These are phyloP conservation scores for Curvularia spicifera DNA, from an alignment of 2,329 filamentous ascomycete genomes.

Conservation along the genomic window DNA sequence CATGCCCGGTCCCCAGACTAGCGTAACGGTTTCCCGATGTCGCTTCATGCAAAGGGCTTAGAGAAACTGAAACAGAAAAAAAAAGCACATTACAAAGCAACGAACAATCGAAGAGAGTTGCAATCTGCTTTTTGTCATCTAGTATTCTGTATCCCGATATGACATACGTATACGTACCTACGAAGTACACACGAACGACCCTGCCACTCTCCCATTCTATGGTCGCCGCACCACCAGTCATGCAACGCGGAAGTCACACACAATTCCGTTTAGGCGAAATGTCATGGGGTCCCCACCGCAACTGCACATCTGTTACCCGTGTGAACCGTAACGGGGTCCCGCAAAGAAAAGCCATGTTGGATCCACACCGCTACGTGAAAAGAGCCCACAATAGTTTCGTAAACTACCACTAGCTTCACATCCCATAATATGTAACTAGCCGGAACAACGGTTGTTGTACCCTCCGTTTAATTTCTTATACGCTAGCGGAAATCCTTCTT, in stretches of 20 bases:
- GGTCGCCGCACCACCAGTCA: not conserved
- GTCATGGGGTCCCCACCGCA: not conserved
- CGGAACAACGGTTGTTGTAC: conserved; percentile 1
- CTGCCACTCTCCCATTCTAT: not conserved
- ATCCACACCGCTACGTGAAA: not conserved
- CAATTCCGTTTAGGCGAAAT: conserved; percentile 2
- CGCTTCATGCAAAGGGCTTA: conserved; percentile 1
- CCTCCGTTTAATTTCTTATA: not conserved
- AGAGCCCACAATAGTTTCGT: not conserved
- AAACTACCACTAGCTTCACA: not conserved
- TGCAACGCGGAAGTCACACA: not conserved
- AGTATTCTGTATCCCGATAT: not conserved
- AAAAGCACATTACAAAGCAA: conserved; percentile 8
- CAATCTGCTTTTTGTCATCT: conserved; percentile 6
- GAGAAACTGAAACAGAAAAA: not conserved
- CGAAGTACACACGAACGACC: too few species aligned
- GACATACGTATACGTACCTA: not conserved
- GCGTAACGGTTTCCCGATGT: conserved; percentile 7
- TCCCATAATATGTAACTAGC: not conserved
- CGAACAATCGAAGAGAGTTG: conserved; percentile 16
- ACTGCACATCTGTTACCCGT: not conserved
- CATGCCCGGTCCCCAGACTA: not conserved
- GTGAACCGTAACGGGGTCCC: not conserved
- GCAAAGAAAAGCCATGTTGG: not conserved
- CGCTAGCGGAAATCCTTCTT: not conserved